phyloP scores from a whole-genome alignment of 495 filamentous ascomycete species.

The Melanomma pulvis-pyrius region DNA sequence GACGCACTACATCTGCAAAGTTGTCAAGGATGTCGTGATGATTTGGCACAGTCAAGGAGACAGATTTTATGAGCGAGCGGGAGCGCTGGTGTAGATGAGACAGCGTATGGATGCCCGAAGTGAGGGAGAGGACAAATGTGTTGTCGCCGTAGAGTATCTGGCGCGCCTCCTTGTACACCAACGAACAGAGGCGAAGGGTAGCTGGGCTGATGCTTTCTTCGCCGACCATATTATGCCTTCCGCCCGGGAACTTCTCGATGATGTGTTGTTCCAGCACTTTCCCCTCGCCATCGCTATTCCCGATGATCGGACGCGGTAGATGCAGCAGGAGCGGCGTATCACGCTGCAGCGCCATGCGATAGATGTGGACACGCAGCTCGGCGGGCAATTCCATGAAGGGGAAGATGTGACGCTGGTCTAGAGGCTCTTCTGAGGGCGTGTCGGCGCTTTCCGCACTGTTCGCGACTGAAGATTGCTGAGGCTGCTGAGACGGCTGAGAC shows the following conservation, averaged over 20 bases:
- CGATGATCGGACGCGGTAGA: not conserved
- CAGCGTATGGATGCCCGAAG: conserved; percentile 32
- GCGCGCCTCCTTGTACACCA: conserved; percentile 43
- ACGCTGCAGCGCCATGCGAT: conserved; percentile 22
- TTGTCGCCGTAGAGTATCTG: conserved; percentile 43
- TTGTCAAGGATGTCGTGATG: conserved; percentile 44
- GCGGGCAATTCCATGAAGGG: conserved; percentile 30
- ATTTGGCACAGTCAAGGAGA: conserved; percentile 37
- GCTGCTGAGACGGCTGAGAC: not conserved
- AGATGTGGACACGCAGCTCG: conserved; percentile 28
- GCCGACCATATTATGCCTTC: not conserved
- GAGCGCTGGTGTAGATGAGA: conserved; percentile 38
- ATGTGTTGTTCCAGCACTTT: not conserved
- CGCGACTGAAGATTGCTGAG: not conserved
- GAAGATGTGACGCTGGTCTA: conserved; percentile 3
- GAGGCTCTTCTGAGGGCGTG: not conserved
- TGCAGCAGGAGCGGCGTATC: conserved; percentile 19
- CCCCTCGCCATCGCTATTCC: not conserved
- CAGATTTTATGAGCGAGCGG: conserved; percentile 40
- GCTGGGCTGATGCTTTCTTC: not conserved
- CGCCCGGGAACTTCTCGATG: not conserved
- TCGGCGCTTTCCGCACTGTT: not conserved
- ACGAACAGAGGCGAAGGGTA: conserved; percentile 34
- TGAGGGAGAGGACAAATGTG: conserved; percentile 38
- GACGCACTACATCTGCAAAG: conserved; percentile 41